Conservation (phyloP, 169 alveolate genomes). For the Plasmodium chabaudi region DNA sequence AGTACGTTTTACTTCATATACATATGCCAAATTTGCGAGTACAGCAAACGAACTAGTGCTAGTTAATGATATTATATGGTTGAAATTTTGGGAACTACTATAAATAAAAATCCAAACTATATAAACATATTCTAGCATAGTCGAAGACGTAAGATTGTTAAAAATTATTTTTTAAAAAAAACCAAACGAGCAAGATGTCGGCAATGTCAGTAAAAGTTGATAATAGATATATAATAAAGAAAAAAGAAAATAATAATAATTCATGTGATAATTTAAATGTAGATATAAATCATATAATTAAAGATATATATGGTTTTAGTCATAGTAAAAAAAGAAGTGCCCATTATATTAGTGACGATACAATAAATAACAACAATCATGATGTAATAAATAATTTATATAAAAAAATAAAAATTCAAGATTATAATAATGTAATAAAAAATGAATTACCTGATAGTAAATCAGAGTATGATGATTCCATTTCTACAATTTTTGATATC, state of each 20-base stretch:
- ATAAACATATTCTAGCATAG: too few relatives aligned
- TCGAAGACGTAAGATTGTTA: too few relatives aligned
- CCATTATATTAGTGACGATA: constrained; percentile 60
- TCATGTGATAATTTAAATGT: constrained; percentile 48
- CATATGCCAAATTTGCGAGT: too few relatives aligned
- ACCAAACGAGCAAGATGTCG: constrained; percentile 19
- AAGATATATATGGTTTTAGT: constrained; percentile 56
- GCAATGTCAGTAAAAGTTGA: constrained; percentile 64
- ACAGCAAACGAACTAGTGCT: too few relatives aligned
- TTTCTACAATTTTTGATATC: neutral
- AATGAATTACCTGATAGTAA: constrained; percentile 1
- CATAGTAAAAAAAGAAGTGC: constrained; percentile 54
- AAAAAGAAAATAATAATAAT: constrained; percentile 11
- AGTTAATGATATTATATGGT: too few relatives aligned
- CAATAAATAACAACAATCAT: neutral
- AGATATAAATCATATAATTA: constrained; percentile 58
- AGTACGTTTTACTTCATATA: too few relatives aligned
- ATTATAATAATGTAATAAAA: neutral
- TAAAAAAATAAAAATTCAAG: constrained; percentile 57
- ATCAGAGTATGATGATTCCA: neutral
- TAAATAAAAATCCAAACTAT: too few relatives aligned
- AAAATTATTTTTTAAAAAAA: neutral
- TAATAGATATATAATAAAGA: constrained; percentile 57
- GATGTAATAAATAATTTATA: constrained; percentile 28
- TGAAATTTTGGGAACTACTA: too few relatives aligned